Evolutionary conservation across 2,329 filamentous ascomycete genomes (phyloP).

Genomic region (Aspergillus phoenicis): DNA sequence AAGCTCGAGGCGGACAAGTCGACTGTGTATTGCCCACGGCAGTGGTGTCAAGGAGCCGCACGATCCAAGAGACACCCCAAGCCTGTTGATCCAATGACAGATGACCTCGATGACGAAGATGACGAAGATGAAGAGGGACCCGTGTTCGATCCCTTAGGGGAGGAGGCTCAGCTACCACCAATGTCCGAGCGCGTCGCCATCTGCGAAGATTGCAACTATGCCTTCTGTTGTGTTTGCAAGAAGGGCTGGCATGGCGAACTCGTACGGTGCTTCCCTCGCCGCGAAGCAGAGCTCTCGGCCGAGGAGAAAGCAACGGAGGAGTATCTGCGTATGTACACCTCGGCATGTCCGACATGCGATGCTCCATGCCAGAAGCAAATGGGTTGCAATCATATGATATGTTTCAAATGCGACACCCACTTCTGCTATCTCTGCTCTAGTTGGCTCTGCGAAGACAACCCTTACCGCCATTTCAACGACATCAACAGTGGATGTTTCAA

Average conservation of each 20-base stretch:
- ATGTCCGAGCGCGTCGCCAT: constrained; percentile 72
- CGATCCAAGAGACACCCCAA: constrained; percentile 73
- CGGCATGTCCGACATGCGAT: constrained; percentile 84
- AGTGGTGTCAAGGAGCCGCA: constrained; percentile 90
- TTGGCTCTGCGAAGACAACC: constrained; percentile 81
- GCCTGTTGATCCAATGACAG: constrained; percentile 65
- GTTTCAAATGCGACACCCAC: constrained; percentile 83
- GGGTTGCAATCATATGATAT: constrained; percentile 97
- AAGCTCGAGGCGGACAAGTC: constrained; percentile 88
- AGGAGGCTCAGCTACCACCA: constrained; percentile 48
- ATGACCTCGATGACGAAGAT: constrained; percentile 53
- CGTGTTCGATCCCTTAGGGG: constrained; percentile 47
- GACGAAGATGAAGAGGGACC: constrained; percentile 55
- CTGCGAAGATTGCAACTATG: constrained; percentile 85
- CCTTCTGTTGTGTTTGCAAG: constrained; percentile 77
- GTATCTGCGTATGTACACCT: constrained; percentile 79
- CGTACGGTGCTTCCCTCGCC: constrained; percentile 67
- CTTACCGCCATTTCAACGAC: constrained; percentile 86
- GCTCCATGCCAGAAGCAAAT: constrained; percentile 85
- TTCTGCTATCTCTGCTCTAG: constrained; percentile 93
- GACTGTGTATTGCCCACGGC: constrained; percentile 87
- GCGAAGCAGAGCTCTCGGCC: constrained; percentile 69
- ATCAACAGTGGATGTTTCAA: constrained; percentile 72
- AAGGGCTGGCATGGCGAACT: constrained; percentile 94
- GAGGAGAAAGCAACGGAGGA: constrained; percentile 86